Evolutionary conservation across 257 asterid species (phyloP).

Genomic region (Lavandula angustifolia): DNA sequence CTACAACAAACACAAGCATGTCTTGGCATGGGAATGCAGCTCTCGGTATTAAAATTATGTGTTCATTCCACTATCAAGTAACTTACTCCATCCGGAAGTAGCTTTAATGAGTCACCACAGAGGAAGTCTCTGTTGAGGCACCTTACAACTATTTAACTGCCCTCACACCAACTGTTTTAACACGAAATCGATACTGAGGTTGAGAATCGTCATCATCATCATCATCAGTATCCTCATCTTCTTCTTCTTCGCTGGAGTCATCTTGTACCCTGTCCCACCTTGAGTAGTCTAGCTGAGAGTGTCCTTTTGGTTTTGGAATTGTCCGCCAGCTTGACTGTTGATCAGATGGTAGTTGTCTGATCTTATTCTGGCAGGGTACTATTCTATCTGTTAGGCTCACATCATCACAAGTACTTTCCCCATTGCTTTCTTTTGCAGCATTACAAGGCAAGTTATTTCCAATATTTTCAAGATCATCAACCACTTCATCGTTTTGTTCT

Average conservation of each 20-base stretch:
- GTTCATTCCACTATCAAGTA: slow-evolving; percentile 1
- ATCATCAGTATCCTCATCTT: slow-evolving; percentile 53
- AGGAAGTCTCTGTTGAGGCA: slow-evolving; percentile 11
- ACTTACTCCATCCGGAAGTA: not conserved
- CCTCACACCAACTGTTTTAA: slow-evolving; percentile 78
- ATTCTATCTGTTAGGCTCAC: slow-evolving; percentile 34
- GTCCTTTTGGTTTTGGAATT: slow-evolving; percentile 88
- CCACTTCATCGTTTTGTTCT: slow-evolving; percentile 31
- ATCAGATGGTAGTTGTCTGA: slow-evolving; percentile 36
- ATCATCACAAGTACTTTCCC: slow-evolving; percentile 24
- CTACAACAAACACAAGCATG: not conserved
- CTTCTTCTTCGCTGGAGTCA: slow-evolving; percentile 81
- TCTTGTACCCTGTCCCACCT: slow-evolving; percentile 91
- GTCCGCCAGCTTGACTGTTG: slow-evolving; percentile 65
- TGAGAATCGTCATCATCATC: slow-evolving; percentile 35
- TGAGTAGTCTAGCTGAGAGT: slow-evolving; percentile 91
- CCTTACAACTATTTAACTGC: slow-evolving; percentile 56
- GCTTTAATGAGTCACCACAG: slow-evolving; percentile 4
- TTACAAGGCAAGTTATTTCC: slow-evolving; percentile 28
- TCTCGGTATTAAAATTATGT: not conserved
- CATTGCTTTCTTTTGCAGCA: slow-evolving; percentile 29
- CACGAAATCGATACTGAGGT: slow-evolving; percentile 88
- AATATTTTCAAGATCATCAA: slow-evolving; percentile 35
- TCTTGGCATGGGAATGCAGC: slow-evolving; percentile 1
- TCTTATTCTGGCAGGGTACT: slow-evolving; percentile 32